These are phyloP conservation scores for Lycium barbarum DNA, from an alignment of 257 asterid species.

Conservation along the genomic window DNA sequence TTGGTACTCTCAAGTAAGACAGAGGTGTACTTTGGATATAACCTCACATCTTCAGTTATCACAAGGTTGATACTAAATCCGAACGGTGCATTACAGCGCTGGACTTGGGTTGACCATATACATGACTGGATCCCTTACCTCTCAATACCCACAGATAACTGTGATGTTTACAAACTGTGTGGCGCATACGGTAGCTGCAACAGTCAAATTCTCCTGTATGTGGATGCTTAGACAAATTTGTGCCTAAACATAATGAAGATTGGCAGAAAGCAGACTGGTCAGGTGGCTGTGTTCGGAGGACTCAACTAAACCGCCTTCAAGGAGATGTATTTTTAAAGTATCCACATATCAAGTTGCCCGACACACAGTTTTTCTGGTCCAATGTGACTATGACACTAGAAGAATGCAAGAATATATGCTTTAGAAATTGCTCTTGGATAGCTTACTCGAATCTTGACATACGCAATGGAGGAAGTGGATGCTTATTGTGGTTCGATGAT, in stretches of 20 bases:
- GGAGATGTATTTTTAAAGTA: conserved; percentile 40
- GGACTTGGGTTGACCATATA: conserved; percentile 40
- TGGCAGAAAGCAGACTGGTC: conserved; percentile 38
- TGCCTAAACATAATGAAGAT: conserved; percentile 33
- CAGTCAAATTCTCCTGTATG: conserved; percentile 37
- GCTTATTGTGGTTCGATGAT: conserved; percentile 44
- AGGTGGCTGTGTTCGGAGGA: conserved; percentile 38
- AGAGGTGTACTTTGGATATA: conserved; percentile 36
- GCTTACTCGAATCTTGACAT: conserved; percentile 40
- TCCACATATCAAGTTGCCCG: conserved; percentile 38
- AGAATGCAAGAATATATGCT: conserved; percentile 32
- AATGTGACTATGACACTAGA: conserved; percentile 28
- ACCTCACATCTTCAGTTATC: conserved; percentile 26
- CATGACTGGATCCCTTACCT: conserved; percentile 41
- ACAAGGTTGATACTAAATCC: conserved; percentile 36
- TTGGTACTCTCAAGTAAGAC: conserved; percentile 32
- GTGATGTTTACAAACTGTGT: conserved; percentile 51
- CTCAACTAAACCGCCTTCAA: conserved; percentile 13
- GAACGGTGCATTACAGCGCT: conserved; percentile 38
- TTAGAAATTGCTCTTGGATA: conserved; percentile 39
- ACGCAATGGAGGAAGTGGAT: conserved; percentile 40
- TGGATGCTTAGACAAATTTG: conserved; percentile 45
- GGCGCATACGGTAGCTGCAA: conserved; percentile 52
- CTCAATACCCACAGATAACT: conserved; percentile 35
- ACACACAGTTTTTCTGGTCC: conserved; percentile 21